Percentiles rank a stretch among this genome's conserved stretches.
phyloP scores from a whole-genome alignment of 2,329 filamentous ascomycete species.

The Trichoderma gracile region DNA sequence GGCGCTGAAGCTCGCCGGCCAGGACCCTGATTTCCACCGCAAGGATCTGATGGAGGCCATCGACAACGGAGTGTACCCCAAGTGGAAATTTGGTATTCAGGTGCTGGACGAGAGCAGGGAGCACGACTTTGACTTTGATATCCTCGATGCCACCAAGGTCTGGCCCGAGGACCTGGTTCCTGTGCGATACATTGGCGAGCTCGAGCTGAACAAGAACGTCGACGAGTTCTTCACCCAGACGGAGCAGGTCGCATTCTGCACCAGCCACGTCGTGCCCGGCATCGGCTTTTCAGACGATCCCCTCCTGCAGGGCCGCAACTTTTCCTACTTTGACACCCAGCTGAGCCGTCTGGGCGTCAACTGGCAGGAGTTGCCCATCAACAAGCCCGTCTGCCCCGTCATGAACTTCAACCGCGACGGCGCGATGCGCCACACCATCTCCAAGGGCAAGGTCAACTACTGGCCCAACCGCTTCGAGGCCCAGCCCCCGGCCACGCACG shows the following conservation, averaged over 20 bases:
- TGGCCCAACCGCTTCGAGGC: slow-evolving; percentile 61
- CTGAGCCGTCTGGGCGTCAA: slow-evolving; percentile 70
- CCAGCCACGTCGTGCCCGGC: slow-evolving; percentile 74
- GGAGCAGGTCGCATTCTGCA: slow-evolving; percentile 82
- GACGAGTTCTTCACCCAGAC: slow-evolving; percentile 83
- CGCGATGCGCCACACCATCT: slow-evolving; percentile 69
- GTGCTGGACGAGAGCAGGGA: slow-evolving; percentile 69
- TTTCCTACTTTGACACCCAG: slow-evolving; percentile 74
- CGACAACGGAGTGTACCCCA: slow-evolving; percentile 67
- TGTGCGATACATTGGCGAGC: slow-evolving; percentile 73
- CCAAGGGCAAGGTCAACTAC: slow-evolving; percentile 66
- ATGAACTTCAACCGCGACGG: slow-evolving; percentile 79
- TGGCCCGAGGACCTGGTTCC: slow-evolving; percentile 80
- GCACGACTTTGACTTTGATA: slow-evolving; percentile 81
- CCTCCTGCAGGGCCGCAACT: slow-evolving; percentile 71
- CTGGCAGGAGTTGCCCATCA: slow-evolving; percentile 76
- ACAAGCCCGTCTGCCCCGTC: slow-evolving; percentile 71
- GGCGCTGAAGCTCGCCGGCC: slow-evolving; percentile 70
- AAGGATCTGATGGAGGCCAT: slow-evolving; percentile 77
- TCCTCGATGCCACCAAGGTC: slow-evolving; percentile 81
- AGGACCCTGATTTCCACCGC: slow-evolving; percentile 80
- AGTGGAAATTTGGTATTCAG: slow-evolving; percentile 84
- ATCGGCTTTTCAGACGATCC: slow-evolving; percentile 76
- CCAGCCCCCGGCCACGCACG: slow-evolving; percentile 63
- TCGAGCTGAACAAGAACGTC: slow-evolving; percentile 76